Percentiles rank a stretch among this genome's conserved stretches.
Conservation (phyloP, 2,329 filamentous ascomycete genomes). For the Aspergillus floridensis region DNA sequence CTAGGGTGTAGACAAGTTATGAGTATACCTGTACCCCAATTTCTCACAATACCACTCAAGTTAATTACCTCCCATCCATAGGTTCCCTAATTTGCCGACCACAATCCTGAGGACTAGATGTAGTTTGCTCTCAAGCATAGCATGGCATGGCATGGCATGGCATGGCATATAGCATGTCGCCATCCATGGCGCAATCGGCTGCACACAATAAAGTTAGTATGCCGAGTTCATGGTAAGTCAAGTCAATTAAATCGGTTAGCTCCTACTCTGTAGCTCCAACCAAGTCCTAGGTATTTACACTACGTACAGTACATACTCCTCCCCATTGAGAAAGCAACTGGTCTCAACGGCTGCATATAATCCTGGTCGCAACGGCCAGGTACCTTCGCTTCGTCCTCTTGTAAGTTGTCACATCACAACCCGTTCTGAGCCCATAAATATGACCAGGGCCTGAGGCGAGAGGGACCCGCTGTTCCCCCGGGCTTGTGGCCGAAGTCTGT, state of each 20-base stretch:
- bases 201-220: not conserved
- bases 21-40: not conserved
- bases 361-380: not conserved
- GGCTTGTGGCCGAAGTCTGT: slow-evolving; percentile 1
- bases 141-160: not conserved
- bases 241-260: too few species aligned
- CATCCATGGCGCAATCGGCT: not conserved
- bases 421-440: not conserved
- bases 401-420: not conserved
- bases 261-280: too few species aligned
- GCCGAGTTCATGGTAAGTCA: not conserved
- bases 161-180: not conserved
- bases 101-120: not conserved
- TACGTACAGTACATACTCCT: not conserved
- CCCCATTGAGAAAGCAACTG: not conserved
- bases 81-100: not conserved
- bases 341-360: not conserved
- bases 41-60: not conserved
- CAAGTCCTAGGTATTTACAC: too few species aligned
- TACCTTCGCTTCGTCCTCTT: not conserved
- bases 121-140: not conserved
- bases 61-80: not conserved
- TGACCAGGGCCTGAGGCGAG: not conserved
- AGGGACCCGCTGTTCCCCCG: not conserved
- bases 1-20: not conserved